These are phyloP conservation scores for Pleurotus sapidus DNA, from an alignment of 768 basidiomycete species.

Conservation along the genomic window DNA sequence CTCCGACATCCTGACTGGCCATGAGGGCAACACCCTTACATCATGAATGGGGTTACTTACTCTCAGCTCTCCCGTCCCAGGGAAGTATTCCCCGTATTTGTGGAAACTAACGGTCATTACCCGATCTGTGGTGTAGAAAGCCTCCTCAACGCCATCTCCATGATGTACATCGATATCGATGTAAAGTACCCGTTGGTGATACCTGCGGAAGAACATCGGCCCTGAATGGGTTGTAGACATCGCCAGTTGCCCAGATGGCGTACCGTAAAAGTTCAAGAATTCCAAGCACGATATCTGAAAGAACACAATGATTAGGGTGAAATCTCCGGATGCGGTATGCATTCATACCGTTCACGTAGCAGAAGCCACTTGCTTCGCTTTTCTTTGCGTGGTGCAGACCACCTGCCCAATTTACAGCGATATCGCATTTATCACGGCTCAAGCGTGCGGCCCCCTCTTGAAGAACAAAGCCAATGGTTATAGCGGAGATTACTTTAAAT, in stretches of 20 bases:
- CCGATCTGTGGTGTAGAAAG: conserved; percentile 95
- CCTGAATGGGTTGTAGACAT: too few species aligned
- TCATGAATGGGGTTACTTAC: conserved; percentile 1
- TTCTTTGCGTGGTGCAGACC: conserved; percentile 99
- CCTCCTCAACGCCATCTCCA: conserved; percentile 98
- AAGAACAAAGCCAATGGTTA: not conserved
- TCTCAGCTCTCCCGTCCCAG: conserved; percentile 59
- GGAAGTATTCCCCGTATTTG: conserved; percentile 95
- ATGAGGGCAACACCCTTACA: conserved; percentile 32
- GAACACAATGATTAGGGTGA: not conserved
- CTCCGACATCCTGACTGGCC: conserved; percentile 76
- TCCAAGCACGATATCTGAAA: conserved; percentile 80
- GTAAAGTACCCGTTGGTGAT: conserved; percentile 84
- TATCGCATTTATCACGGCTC: conserved; percentile 85
- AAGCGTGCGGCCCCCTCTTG: conserved; percentile 64
- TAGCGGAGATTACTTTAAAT: not conserved
- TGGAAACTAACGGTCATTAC: conserved; percentile 98
- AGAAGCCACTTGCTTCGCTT: conserved; percentile 95
- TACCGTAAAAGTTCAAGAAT: conserved; percentile 72
- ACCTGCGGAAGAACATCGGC: conserved; percentile 40
- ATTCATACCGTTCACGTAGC: conserved; percentile 76
- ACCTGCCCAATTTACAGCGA: conserved; percentile 97
- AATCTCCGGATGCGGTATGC: not conserved
- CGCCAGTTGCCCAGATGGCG: not conserved
- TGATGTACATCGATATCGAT: conserved; percentile 99